A percentile compares a stretch with the other conserved stretches of the same genome.
These are phyloP conservation scores for Paxillus rubicundulus DNA, from an alignment of 768 basidiomycete species.

Conservation along the genomic window DNA sequence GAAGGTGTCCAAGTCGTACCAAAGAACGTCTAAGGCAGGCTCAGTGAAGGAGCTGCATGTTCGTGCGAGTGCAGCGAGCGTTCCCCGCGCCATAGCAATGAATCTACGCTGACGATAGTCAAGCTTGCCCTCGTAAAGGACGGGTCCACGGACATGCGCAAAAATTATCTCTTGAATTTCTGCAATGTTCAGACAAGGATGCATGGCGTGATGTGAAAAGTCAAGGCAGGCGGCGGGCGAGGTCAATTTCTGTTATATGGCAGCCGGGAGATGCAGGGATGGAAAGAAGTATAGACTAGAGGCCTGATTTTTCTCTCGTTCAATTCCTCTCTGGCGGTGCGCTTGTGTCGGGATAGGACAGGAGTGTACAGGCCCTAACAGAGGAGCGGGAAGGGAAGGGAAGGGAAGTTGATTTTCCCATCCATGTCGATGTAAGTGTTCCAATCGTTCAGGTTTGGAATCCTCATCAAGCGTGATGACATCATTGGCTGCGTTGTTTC, in stretches of 20 bases:
- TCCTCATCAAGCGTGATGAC: background rate
- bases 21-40: slow-evolving; percentile 11
- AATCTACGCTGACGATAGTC: background rate
- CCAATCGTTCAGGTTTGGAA: background rate
- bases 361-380: background rate
- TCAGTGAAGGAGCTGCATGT: slow-evolving; percentile 15
- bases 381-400: background rate
- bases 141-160: background rate
- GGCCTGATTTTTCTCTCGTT: background rate
- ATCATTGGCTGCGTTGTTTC: background rate
- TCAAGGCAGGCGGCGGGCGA: background rate
- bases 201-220: background rate
- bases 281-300: background rate
- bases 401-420: background rate
- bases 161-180: background rate
- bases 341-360: background rate
- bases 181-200: background rate
- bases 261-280: background rate
- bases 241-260: background rate
- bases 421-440: background rate
- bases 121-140: background rate
- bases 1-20: slow-evolving; percentile 11
- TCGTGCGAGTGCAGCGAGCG: slow-evolving; percentile 10
- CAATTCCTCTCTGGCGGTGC: background rate
- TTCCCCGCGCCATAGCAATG: background rate